A percentile compares a stretch with the other conserved stretches of the same genome.
Evolutionary conservation across 257 asterid genomes (phyloP).

Genomic region (Solanum ossicruentum): DNA sequence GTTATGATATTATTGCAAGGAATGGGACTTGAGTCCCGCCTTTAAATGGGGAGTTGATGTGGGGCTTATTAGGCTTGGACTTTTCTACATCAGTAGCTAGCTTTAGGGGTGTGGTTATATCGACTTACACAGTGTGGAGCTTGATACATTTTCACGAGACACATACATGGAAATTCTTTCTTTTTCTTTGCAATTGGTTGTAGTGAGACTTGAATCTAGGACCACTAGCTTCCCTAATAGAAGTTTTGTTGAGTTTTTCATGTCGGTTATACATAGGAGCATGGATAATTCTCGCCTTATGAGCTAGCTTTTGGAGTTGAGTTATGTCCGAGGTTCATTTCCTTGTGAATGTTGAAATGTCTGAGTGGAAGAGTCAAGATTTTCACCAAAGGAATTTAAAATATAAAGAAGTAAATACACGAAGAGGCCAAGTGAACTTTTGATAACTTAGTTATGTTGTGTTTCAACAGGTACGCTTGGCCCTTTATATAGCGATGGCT

Average conservation of each 20-base stretch:
- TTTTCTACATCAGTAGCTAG: too few species aligned
- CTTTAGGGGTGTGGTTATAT: not conserved
- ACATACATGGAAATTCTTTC: not conserved
- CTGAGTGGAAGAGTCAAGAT: not conserved
- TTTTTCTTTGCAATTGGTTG: not conserved
- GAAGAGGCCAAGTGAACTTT: not conserved
- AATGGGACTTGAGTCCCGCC: not conserved
- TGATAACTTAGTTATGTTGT: not conserved
- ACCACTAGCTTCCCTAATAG: not conserved
- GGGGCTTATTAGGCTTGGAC: not conserved
- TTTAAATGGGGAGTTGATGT: not conserved
- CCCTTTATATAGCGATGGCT: constrained; percentile 93
- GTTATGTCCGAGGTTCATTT: not conserved
- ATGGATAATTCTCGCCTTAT: too few species aligned
- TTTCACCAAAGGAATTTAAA: not conserved
- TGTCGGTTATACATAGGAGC: too few species aligned
- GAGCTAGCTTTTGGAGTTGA: not conserved
- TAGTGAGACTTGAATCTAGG: not conserved
- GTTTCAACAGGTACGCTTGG: constrained; percentile 66
- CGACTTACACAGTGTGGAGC: not conserved
- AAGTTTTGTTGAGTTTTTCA: too few species aligned
- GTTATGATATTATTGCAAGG: not conserved
- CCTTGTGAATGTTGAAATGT: not conserved
- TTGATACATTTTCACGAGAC: too few species aligned
- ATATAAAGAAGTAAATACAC: not conserved